Evolutionary conservation across 768 basidiomycete genomes (phyloP).

Genomic region (Tephrocybe sp.): DNA sequence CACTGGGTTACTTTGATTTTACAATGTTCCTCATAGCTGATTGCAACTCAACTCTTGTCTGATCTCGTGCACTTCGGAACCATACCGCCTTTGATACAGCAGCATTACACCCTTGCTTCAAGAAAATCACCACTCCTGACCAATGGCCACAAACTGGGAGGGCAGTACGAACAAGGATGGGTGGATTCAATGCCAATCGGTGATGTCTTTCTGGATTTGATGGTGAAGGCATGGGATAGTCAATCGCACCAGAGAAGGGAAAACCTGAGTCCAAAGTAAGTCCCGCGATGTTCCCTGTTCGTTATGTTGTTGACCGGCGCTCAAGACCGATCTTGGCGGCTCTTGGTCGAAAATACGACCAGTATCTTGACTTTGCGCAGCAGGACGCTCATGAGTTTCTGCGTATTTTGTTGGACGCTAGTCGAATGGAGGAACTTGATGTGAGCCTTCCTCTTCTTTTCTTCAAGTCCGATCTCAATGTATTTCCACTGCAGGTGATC

Average conservation of each 20-base stretch:
- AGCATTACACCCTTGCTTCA: conserved; percentile 39
- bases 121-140: conserved; percentile 67
- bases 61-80: conserved; percentile 57
- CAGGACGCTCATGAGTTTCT: conserved; percentile 96
- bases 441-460: conserved; percentile 38
- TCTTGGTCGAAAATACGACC: conserved; percentile 85
- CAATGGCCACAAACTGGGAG: conserved; percentile 61
- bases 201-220: conserved; percentile 60
- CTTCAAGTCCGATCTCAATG: not conserved
- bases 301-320: not conserved
- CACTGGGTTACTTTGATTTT: conserved; percentile 7
- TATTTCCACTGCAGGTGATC: conserved; percentile 57
- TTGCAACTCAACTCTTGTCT: conserved; percentile 63
- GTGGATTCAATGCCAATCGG: conserved; percentile 67
- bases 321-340: conserved; percentile 60
- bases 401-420: conserved; percentile 84
- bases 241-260: conserved; percentile 54
- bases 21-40: conserved; percentile 43
- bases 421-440: conserved; percentile 94
- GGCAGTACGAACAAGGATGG: conserved; percentile 51
- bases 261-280: conserved; percentile 68
- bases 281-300: conserved; percentile 7
- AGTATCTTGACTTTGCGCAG: conserved; percentile 93
- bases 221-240: conserved; percentile 64
- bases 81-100: conserved; percentile 41